Evolutionary conservation across 1,284 basidiomycete species (phyloP), one percentile per base, ranked within the genome.

Genomic region (Thecaphora thlaspeos): DNA sequence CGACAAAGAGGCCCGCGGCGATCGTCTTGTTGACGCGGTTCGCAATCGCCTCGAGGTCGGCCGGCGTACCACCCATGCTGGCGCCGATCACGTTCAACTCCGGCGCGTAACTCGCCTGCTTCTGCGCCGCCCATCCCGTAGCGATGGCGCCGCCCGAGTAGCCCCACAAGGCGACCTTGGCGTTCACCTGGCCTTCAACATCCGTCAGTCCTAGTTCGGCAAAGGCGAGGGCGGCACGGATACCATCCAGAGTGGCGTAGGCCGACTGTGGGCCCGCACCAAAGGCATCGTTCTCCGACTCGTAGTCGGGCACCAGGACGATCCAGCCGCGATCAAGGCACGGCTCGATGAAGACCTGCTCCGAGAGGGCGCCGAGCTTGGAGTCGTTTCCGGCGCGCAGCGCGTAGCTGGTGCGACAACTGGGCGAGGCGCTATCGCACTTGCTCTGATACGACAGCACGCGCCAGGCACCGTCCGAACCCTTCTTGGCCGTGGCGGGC

Each of bases 61-160:
- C 60, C 8, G 71, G 61, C n/a, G 64, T 28, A 18, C 73, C 73
- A 15, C 73, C 73, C 48, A 70, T 56, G 23, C 70, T 59, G 12
- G 65, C 62, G 11, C 72, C 71, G 3, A 65, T 64, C 3, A 73
- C 40, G 18, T 53, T 48, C 26, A 75, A 26, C 10, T 75, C 72
- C 2, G 60, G 47, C 9, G 71, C 66, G 38, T 75, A 73, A 3
- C 45, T 37, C 14, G 54, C 46, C 39, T 70, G 63, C 26, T 70
- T n/a, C 28, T 68, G 61, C 1, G 62, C 60, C 0, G 73, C 71
- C 73, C 73, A 76, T 3, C 70, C 73, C 0, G 65, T 64, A 5
- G 74, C 73, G 1, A 73, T 53, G 3, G 71, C 74, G 15, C 74
- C 74, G 10, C 74, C 73, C 5, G 70, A 73, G 48, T 76, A 76